These are phyloP conservation scores for Blumeriella jaapii DNA, from an alignment of 2,329 filamentous ascomycete genomes.

Conservation along the genomic window DNA sequence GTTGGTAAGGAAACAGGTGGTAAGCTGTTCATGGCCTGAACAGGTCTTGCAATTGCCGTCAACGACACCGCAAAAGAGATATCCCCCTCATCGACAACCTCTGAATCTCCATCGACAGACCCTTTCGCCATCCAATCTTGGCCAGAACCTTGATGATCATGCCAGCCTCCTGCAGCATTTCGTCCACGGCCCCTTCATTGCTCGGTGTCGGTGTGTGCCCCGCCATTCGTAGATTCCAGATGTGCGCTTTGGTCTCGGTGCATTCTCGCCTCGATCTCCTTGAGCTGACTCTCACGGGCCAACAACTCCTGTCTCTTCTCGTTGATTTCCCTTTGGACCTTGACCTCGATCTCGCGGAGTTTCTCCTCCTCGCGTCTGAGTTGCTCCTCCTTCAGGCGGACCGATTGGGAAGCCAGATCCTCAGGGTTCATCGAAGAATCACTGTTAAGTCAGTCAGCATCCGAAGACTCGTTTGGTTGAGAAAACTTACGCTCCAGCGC, in stretches of 20 bases:
- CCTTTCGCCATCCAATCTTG: conserved; percentile 9
- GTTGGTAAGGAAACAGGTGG: conserved; percentile 27
- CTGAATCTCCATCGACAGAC: conserved; percentile 14
- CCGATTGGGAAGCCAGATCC: conserved; percentile 90
- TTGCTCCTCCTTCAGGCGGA: conserved; percentile 98
- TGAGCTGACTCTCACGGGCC: conserved; percentile 94
- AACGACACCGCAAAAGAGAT: conserved; percentile 26
- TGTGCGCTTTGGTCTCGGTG: conserved; percentile 62
- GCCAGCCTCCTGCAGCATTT: conserved; percentile 10
- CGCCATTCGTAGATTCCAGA: conserved; percentile 29
- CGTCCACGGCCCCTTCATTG: conserved; percentile 13
- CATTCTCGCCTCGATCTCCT: conserved; percentile 98
- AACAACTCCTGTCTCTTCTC: conserved; percentile 98
- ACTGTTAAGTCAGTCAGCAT: conserved; percentile 28
- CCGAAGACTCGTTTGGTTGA: conserved; percentile 24
- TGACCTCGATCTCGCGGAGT: conserved; percentile 97
- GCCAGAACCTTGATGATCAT: conserved; percentile 7
- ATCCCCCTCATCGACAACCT: conserved; percentile 18
- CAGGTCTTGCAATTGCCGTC: conserved; percentile 26
- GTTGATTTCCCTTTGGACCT: conserved; percentile 99
- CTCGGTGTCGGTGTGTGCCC: conserved; percentile 18
- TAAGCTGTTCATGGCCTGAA: conserved; percentile 27
- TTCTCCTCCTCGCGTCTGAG: conserved; percentile 99
- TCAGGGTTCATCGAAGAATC: conserved; percentile 96
- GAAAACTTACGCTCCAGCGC: conserved; percentile 67